Conservation (phyloP, 768 basidiomycete species). For the Tulasnella sp. region DNA sequence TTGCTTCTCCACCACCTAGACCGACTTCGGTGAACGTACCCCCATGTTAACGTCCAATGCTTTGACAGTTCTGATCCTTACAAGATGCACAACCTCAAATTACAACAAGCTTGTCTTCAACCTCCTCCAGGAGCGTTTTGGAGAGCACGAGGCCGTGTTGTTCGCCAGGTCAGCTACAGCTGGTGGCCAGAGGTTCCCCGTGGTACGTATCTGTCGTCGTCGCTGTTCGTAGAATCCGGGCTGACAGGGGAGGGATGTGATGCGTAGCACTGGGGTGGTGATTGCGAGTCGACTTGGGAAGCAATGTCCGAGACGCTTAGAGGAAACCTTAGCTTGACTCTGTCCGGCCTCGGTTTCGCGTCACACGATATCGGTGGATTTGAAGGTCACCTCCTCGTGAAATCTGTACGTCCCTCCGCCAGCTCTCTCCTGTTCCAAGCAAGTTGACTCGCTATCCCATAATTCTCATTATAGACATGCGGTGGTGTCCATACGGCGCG, state of each 20-base stretch:
- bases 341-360: conserved; percentile 62
- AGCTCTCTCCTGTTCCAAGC: not conserved
- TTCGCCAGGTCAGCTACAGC: conserved; percentile 60
- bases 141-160: conserved; percentile 57
- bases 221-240: not conserved
- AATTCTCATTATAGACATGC: conserved; percentile 57
- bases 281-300: conserved; percentile 68
- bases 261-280: conserved; percentile 55
- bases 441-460: conserved; percentile 36
- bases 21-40: conserved; percentile 75
- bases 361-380: conserved; percentile 75
- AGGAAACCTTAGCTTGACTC: conserved; percentile 52
- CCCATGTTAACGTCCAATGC: conserved; percentile 54
- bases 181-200: conserved; percentile 54
- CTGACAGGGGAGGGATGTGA: not conserved
- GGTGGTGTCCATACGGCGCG: conserved; percentile 69
- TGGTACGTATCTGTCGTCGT: conserved; percentile 24
- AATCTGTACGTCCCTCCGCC: not conserved
- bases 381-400: conserved; percentile 33
- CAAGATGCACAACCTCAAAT: conserved; percentile 51
- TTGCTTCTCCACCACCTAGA: conserved; percentile 31
- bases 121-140: conserved; percentile 49
- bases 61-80: conserved; percentile 61
- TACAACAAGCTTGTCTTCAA: conserved; percentile 67
- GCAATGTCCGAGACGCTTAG: conserved; percentile 70